Evolutionary conservation across 345 rosid genomes (phyloP), one percentile per base, ranked within the genome.

Genomic region (Salix suchowensis): DNA sequence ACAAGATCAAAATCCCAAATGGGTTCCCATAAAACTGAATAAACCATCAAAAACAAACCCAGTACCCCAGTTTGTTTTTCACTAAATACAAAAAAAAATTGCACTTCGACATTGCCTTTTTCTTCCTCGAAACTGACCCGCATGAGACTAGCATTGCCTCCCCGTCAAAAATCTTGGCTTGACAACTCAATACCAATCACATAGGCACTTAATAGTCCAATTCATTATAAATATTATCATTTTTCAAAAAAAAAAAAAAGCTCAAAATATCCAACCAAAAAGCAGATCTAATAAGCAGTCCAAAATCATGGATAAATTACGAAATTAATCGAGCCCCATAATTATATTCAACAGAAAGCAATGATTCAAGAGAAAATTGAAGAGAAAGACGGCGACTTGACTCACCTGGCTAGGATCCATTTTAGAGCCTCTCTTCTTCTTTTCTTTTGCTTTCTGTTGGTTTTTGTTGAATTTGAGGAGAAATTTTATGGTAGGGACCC

Each of bases 331-430:
- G 26, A 67, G 46, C 15, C 32, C 52, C 42, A 10, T n/a, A 58
- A n/a, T 58, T 58, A 24, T 23, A n/a, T 9, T 24, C 64, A 8
- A 58, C 64, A 58, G 64, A 11, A 58, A 8, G 64, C 14, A 58
- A 9, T 58, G 28, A 23, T 8, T 58, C 14, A 18, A 0, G 18
- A 68, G 50, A 37, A 19, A 39, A 12, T 39, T 39, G 12, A 23
- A 23, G 28, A 58, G 60, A 60, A 24, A 26, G 16, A 37, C 50
- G 7, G 19, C 46, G 72, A 72, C 23, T 68, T 71, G 68, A 80
- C 80, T 77, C 82, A 85, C 88, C 85, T 81, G 86, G 74, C 50
- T 85, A 68, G 80, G 88, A 83, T 83, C 88, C 89, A 87, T 85
- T 52, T 36, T 14, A 30, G 68, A 19, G 28, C 11, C 68, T 37